Base-by-base conservation (phyloP, 768 basidiomycete genomes). In the Leccinellum albellum region DNA sequence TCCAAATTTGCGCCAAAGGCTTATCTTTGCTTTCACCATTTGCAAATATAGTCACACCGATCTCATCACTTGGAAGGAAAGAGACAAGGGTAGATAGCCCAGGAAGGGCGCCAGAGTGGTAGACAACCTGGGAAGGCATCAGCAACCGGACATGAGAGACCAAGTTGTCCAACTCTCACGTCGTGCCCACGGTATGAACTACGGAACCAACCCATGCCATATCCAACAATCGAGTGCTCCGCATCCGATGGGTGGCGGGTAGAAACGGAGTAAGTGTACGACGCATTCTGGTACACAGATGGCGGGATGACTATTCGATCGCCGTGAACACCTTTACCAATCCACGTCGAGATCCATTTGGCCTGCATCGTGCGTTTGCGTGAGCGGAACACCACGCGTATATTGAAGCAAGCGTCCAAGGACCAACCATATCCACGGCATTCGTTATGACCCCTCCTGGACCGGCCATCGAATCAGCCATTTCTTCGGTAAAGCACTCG, bases 391-490 rank as follows among this genome's bases (percentile, higher is more conserved):
- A 6, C 3, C 3, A 6, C 13, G 0, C 3, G 28, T 10, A 29
- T 33, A 44, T 10, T 4, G 14, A 35, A 35, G 28, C 9, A 9
- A 24, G 23, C 0, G 12, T 8, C 28, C 2, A 28, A 13, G 20
- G 14, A 61, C 75, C 9, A 26, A 76, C 80, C 74, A 82, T 70
- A 35, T 81, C 79, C n/a, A 71, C 55, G 0, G 68, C 72, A 24
- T 59, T 78, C 31, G 79, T 76, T 28, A 79, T 76, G 15, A 81
- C 40, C 1, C 78, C 80, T 2, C 75, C 78, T 0, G 78, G 57
- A 6, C 79, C 79, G 3, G 76, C 74, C 17, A 64, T 59, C 15
- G 69, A 29, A 1, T 65, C 60, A 6, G 54, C 62, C 4, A 28
- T 55, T 0, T 70, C 60, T 49, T 75, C 73, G 1, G 57, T 58